Percentiles rank a stretch among this genome's conserved stretches.
These are phyloP conservation scores for Rhodotorula mucilaginosa DNA, from an alignment of 1,284 basidiomycete species.

Conservation along the genomic window DNA sequence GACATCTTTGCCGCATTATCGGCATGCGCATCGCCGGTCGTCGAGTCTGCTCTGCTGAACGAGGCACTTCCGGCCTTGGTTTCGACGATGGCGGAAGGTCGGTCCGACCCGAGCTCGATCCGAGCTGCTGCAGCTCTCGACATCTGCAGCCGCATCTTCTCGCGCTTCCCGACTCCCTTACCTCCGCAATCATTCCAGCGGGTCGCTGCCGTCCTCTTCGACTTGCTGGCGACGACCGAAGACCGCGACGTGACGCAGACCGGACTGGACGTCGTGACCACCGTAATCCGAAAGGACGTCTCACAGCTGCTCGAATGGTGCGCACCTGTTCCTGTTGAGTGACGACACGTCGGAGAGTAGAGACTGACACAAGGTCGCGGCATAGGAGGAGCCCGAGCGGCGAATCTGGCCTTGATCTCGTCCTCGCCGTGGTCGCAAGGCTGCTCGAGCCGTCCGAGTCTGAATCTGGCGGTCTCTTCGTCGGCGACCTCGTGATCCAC, in stretches of 20 bases:
- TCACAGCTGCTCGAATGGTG: slow-evolving; percentile 69
- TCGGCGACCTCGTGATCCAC: slow-evolving; percentile 92
- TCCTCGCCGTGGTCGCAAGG: slow-evolving; percentile 70
- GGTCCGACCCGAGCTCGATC: slow-evolving; percentile 33
- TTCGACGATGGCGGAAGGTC: slow-evolving; percentile 60
- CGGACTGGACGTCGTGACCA: slow-evolving; percentile 75
- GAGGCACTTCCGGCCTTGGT: slow-evolving; percentile 70
- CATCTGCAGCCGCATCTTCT: slow-evolving; percentile 66
- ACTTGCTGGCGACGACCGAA: slow-evolving; percentile 64
- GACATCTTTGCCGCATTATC: slow-evolving; percentile 75
- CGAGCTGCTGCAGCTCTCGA: slow-evolving; percentile 70
- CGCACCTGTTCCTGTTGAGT: not conserved
- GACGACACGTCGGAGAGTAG: accelerated
- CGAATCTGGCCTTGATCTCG: slow-evolving; percentile 68
- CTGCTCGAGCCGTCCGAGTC: slow-evolving; percentile 62
- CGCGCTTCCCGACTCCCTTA: slow-evolving; percentile 63
- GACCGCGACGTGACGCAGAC: slow-evolving; percentile 83
- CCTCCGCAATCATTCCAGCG: slow-evolving; percentile 72
- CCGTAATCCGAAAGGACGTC: slow-evolving; percentile 81
- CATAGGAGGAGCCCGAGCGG: slow-evolving; percentile 59
- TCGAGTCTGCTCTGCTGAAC: slow-evolving; percentile 70
- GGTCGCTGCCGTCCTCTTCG: slow-evolving; percentile 71
- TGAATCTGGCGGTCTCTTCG: slow-evolving; percentile 81
- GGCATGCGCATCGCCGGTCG: slow-evolving; percentile 57
- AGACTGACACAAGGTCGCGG: not conserved